Percentiles rank a stretch among this genome's conserved stretches.
Conservation (phyloP, 1,284 basidiomycete genomes). For the Trichosporon inkin region DNA sequence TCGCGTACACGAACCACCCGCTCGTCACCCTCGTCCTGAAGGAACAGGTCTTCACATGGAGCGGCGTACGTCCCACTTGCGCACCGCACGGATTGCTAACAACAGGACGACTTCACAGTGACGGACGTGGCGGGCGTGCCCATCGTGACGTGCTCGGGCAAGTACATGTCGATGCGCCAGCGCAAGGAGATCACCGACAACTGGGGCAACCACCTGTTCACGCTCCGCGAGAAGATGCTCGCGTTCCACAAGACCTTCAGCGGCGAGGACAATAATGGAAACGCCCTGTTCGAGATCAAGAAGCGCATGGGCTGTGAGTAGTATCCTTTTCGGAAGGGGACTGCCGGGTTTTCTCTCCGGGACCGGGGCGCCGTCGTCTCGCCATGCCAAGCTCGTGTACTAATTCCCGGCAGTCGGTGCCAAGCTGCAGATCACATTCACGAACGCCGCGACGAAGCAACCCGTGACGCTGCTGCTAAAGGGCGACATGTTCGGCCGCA, state of each 20-base stretch:
- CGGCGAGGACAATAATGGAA: slow-evolving; percentile 33
- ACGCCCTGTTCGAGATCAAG: slow-evolving; percentile 39
- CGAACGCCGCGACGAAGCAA: slow-evolving; percentile 31
- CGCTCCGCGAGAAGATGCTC: slow-evolving; percentile 38
- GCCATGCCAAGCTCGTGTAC: background rate
- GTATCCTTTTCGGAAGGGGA: too few species aligned
- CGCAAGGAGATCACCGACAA: slow-evolving; percentile 45
- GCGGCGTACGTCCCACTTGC: slow-evolving; percentile 31
- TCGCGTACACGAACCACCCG: background rate
- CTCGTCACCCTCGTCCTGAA: slow-evolving; percentile 3
- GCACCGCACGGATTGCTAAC: background rate
- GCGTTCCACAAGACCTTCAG: slow-evolving; percentile 34
- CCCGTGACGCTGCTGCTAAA: slow-evolving; percentile 30
- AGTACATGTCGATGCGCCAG: slow-evolving; percentile 38
- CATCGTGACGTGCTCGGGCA: slow-evolving; percentile 39
- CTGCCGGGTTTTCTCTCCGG: too few species aligned
- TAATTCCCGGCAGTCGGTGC: slow-evolving; percentile 31
- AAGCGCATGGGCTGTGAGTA: slow-evolving; percentile 37
- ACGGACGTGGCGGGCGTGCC: slow-evolving; percentile 38
- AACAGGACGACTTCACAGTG: slow-evolving; percentile 41
- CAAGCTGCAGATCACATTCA: slow-evolving; percentile 43
- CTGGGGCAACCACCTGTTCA: slow-evolving; percentile 36
- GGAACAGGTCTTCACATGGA: slow-evolving; percentile 26
- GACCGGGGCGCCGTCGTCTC: too few species aligned
- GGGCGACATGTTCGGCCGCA: slow-evolving; percentile 45